Base-by-base conservation (phyloP, 2,329 filamentous ascomycete species). In the Colletotrichum sansevieriae region DNA sequence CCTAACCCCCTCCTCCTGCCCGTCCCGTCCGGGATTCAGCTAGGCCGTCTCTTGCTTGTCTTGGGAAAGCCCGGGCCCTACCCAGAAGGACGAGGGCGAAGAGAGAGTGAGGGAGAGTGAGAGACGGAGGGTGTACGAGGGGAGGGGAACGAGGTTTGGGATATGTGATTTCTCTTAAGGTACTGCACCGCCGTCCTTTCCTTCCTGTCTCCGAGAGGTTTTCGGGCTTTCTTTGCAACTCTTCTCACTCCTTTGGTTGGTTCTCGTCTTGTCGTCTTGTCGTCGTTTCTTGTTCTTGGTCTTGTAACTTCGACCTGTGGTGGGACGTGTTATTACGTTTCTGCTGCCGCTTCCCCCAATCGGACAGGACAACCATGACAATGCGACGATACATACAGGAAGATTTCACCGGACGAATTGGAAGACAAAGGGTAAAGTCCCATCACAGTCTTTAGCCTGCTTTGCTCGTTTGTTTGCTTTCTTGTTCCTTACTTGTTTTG, bases 151-250 rank as follows among this genome's bases (percentile, higher is more conserved):
- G n/a, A n/a, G 18, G 20, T 44, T 35, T 54, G 65, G 61, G 33
- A 65, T 65, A 60, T 65, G 65, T 59, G 47, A 44, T 43, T 18
- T 68, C 62, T 68, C 55, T 65, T 60, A 65, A 68, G 61, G 55
- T 15, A 22, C 65, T 44, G 62, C 62, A 62, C 65, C 65, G 62
- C 62, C 54, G 12, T 18, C 44, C 33, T 18, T 18, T 25, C 29
- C 9, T 44, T 41, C 33, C 20, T 7, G 20, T 6, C n/a, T 8
- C 54, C 22, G 60, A 56, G 13, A 13, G 25, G 13, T 59, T 59
- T 65, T 54, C 46, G 61, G 55, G 56, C 47, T 46, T 60, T 49
- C 47, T 44, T 37, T 49, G 49, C 65, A 65, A 49, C 22, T 25
- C 35, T 41, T 29, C 41, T 51, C 65, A 22, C 47, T 56, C 65